Base-by-base conservation (phyloP, 23 red algal genomes). In the Cyanidium caldarium region DNA sequence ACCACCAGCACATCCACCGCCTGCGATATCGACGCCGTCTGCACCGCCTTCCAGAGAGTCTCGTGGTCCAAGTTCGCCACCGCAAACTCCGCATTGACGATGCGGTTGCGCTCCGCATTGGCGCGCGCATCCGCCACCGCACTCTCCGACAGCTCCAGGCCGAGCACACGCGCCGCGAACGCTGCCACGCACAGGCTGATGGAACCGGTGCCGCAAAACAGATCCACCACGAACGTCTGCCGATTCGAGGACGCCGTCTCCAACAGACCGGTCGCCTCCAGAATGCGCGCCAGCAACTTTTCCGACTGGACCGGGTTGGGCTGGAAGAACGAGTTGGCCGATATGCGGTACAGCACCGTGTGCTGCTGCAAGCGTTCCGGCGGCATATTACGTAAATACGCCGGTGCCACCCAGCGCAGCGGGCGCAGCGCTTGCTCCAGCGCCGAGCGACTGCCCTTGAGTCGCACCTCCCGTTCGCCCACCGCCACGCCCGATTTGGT, bases 161-260 rank as follows among this genome's bases (percentile, higher is more conserved):
- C 88, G 17, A 87, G 67, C 2, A 88, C 81, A 14, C 69, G 75
- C 0, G 67, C 70, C n/a, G 69, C 74, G n/a, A 26, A 33, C 37
- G 39, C 34, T 16, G 92, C 79, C 28, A 98, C 43, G 37, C 37
- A 86, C 26, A 98, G 82, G n/a, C 71, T 79, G 46, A 98, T 98
- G 3, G 84, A 84, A 19, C 92, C 92, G 1, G 86, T 98, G 10
- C 92, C 92, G 37, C 92, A 98, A 78, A 88, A 98, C 16, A 98
- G 67, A 33, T 98, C 92, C 31, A 88, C 68, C 36, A 98, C 78
- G 20, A 80, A 38, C 33, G 87, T 80, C 51, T 61, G 13, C 10
- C 3, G 13, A 25, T 25, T 12, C 10, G 10, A 12, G 13, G 7
- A 5, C 13, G 10, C 7, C 13, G 7, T 16, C 21, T 61, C 51